These are phyloP conservation scores for Paraconiothyrium brasiliense DNA, from an alignment of 2,329 filamentous ascomycete genomes.

Conservation along the genomic window DNA sequence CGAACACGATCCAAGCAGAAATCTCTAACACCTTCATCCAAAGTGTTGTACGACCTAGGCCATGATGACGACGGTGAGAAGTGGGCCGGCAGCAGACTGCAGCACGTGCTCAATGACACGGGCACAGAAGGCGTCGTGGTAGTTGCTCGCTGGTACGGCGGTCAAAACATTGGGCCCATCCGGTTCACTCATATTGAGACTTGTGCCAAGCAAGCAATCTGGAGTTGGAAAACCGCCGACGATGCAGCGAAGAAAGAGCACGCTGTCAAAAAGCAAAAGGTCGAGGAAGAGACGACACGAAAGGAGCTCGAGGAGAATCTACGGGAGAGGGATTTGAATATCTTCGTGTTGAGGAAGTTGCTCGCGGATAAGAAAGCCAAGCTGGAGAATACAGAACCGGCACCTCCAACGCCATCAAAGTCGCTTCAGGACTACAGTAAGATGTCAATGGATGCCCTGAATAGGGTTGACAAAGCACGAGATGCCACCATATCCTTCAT, in stretches of 20 bases:
- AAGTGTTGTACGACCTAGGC: constrained; percentile 54
- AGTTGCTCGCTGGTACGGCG: constrained; percentile 66
- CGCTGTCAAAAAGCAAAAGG: constrained; percentile 47
- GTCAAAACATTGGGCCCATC: constrained; percentile 61
- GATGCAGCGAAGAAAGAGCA: constrained; percentile 44
- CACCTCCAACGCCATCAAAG: constrained; percentile 41
- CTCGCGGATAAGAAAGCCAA: constrained; percentile 55
- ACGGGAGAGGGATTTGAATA: constrained; percentile 58
- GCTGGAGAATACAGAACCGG: constrained; percentile 34
- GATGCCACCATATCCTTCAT: constrained; percentile 64
- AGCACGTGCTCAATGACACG: constrained; percentile 57
- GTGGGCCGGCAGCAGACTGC: constrained; percentile 59
- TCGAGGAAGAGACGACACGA: constrained; percentile 46
- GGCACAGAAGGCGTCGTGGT: constrained; percentile 58
- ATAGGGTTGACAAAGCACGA: constrained; percentile 58
- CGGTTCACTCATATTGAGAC: constrained; percentile 63
- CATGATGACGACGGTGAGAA: constrained; percentile 65
- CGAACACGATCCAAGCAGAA: constrained; percentile 58
- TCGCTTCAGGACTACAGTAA: constrained; percentile 51
- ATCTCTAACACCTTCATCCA: constrained; percentile 50
- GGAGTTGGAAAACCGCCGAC: constrained; percentile 50
- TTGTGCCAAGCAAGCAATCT: constrained; percentile 58
- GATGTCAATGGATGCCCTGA: constrained; percentile 54
- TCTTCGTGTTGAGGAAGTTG: constrained; percentile 57
- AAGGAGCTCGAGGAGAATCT: constrained; percentile 50